Conservation (phyloP, 2,329 filamentous ascomycete species). For the Endoconidiophora polonica region DNA sequence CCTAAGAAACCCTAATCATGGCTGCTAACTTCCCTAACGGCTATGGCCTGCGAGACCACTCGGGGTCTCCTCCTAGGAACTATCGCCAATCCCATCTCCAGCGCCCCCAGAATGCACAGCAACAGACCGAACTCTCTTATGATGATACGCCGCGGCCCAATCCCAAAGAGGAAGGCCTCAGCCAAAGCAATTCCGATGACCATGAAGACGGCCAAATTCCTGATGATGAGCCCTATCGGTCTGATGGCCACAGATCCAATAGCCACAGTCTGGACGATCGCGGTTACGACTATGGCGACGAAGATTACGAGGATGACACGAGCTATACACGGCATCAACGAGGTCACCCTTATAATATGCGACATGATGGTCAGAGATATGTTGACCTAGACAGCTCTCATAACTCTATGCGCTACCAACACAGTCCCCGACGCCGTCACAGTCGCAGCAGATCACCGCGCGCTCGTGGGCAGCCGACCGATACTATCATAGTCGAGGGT, state of each 20-base stretch:
- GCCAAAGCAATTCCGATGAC: conserved; percentile 24
- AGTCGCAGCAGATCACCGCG: conserved; percentile 22
- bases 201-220: conserved; percentile 16
- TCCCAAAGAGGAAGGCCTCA: conserved; percentile 13
- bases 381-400: conserved; percentile 14
- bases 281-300: conserved; percentile 10
- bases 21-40: conserved; percentile 27
- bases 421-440: conserved; percentile 14
- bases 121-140: conserved; percentile 22
- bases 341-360: conserved; percentile 12
- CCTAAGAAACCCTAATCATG: background rate
- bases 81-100: conserved; percentile 15
- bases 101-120: conserved; percentile 15
- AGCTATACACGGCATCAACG: conserved; percentile 7
- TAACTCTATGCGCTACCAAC: conserved; percentile 6
- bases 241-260: background rate
- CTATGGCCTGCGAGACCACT: conserved; percentile 25
- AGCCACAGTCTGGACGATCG: background rate
- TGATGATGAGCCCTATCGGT: conserved; percentile 1
- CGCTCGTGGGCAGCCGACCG: conserved; percentile 26
- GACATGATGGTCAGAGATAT: conserved; percentile 12
- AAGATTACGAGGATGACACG: conserved; percentile 14
- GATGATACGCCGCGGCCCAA: conserved; percentile 18
- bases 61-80: conserved; percentile 25
- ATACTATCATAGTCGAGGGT: conserved; percentile 39